These are phyloP conservation scores for Argentina anserina DNA, from an alignment of 306 rosid genomes.

Conservation along the genomic window DNA sequence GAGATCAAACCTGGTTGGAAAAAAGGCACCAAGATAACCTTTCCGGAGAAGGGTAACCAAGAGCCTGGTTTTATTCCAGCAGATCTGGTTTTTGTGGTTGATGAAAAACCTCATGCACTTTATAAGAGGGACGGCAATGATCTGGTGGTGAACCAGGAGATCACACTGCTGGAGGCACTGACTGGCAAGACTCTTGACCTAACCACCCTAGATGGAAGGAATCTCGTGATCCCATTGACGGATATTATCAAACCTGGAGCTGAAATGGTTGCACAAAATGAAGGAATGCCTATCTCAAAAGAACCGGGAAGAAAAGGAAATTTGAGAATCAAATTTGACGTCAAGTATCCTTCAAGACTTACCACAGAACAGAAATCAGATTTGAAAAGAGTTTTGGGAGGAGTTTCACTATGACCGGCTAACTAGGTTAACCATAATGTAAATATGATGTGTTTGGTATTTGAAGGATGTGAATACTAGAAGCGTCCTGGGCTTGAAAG, in stretches of 20 bases:
- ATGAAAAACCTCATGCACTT: conserved; percentile 82
- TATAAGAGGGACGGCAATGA: conserved; percentile 84
- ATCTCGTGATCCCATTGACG: conserved; percentile 48
- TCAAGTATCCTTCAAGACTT: conserved; percentile 75
- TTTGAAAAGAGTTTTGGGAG: conserved; percentile 75
- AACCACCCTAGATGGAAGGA: conserved; percentile 73
- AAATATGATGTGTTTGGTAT: conserved; percentile 20
- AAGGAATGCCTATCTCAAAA: conserved; percentile 95
- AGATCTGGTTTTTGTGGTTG: conserved; percentile 77
- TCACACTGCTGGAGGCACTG: conserved; percentile 86
- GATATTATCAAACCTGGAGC: conserved; percentile 70
- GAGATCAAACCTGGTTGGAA: conserved; percentile 96
- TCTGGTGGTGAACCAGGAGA: conserved; percentile 69
- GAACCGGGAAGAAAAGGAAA: conserved; percentile 85
- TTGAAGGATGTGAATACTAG: conserved; percentile 44
- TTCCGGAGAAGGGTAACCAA: conserved; percentile 89
- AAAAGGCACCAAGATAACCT: conserved; percentile 90
- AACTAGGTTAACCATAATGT: conserved; percentile 28
- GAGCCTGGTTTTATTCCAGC: conserved; percentile 82
- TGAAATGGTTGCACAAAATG: conserved; percentile 58
- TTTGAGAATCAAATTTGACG: conserved; percentile 73
- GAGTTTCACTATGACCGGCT: conserved; percentile 39
- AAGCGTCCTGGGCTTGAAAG: conserved; percentile 24
- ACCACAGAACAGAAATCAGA: conserved; percentile 78
- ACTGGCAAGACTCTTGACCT: conserved; percentile 73